Base-by-base conservation (phyloP, 768 basidiomycete genomes). In the Lentinula guzmanii region DNA sequence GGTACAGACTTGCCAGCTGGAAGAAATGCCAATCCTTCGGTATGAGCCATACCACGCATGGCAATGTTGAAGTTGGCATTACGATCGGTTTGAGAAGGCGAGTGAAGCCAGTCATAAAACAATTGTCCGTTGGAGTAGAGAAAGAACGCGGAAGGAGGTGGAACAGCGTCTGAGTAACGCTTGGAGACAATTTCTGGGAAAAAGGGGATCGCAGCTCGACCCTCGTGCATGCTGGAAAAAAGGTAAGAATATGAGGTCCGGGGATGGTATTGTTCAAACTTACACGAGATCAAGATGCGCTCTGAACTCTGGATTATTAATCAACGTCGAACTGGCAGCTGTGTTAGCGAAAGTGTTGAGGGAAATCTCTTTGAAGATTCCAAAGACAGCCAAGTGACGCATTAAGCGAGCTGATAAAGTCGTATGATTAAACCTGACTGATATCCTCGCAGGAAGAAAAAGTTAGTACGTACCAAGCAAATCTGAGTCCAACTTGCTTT, bases 231-330 rank as follows among this genome's bases (percentile, higher is more conserved):
- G 35, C 61, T 62, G 42, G 34, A 6, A 15, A n/a, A 18, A 45
- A 16, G 33, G 18, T 28, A 1, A 34, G 28, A 33, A 53, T 2
- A n/a, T 62, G 8, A 62, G n/a, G 41, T 31, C 18, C 45, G 58
- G 13, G 13, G 31, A 52, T 10, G 35, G 7, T 15, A 33, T 52
- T 21, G 15, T 33, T n/a, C 35, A 28, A 11, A 62, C 61, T 37
- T 43, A 58, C 61, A 50, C n/a, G 31, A 62, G 61, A 52, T 62
- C 61, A 33, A 62, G 61, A 55, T 62, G 61, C n/a, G 61, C 61
- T 42, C 35, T 41, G 48, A 62, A 62, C 31, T 62, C 61, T 1
- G 61, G 55, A 33, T 41, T 35, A 33, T 62, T 33, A 41, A 58
- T 45, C 46, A 62, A 46, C 24, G 56, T 52, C 35, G 37, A 21